Evolutionary conservation across 1,284 basidiomycete species (phyloP).

Genomic region (Somion occarium): DNA sequence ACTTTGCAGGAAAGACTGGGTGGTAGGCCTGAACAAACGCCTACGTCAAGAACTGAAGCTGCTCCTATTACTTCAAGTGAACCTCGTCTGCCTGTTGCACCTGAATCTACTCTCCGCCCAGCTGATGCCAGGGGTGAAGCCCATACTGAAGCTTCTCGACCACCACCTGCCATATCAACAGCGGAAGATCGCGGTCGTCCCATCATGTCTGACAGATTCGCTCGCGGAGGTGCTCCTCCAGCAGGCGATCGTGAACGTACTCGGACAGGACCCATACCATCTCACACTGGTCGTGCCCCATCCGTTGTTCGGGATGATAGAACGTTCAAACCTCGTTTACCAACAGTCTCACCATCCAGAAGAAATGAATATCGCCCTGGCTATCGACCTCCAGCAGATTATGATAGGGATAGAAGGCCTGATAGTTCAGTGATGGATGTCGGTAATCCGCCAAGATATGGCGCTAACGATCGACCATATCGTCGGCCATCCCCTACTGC

Average conservation of each 20-base stretch:
- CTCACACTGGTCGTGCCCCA: constrained; percentile 15
- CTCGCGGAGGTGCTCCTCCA: constrained; percentile 12
- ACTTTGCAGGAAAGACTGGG: constrained; percentile 26
- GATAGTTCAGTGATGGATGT: constrained; percentile 6
- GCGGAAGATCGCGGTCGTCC: constrained; percentile 22
- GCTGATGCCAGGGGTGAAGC: not conserved
- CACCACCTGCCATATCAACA: not conserved
- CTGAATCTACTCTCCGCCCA: not conserved
- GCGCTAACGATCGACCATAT: constrained; percentile 9
- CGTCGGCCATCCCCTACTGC: constrained; percentile 20
- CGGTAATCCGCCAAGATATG: constrained; percentile 1
- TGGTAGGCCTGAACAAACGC: constrained; percentile 7
- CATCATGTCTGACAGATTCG: constrained; percentile 16
- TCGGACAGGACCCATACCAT: not conserved
- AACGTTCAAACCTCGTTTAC: constrained; percentile 20
- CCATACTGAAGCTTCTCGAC: not conserved
- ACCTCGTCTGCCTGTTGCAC: constrained; percentile 4
- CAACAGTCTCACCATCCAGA: constrained; percentile 16
- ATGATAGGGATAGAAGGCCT: constrained; percentile 4
- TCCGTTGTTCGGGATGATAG: constrained; percentile 20
- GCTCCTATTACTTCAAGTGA: constrained; percentile 9
- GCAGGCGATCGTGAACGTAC: constrained; percentile 14
- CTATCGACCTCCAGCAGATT: not conserved
- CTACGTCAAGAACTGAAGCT: not conserved
- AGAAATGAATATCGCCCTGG: not conserved